Conservation (phyloP, 2,329 filamentous ascomycete genomes). For the Lecanicillium sp. region DNA sequence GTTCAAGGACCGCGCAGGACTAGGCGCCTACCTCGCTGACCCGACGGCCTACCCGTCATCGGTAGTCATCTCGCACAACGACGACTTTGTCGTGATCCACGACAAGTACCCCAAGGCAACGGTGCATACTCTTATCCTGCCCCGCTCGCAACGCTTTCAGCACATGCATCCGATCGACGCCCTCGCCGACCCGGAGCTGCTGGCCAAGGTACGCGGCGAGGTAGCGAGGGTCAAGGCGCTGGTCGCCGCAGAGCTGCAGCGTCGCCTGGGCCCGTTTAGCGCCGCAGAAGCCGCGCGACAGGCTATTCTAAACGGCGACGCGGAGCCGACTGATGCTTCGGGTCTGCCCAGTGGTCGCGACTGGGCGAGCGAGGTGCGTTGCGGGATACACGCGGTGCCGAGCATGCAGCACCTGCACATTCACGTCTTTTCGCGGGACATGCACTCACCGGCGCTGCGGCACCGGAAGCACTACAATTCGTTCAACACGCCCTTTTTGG, state of each 20-base stretch:
- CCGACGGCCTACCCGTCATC: conserved; percentile 55
- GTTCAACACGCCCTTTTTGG: conserved; percentile 79
- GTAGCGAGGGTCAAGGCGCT: conserved; percentile 52
- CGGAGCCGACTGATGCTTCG: conserved; percentile 27
- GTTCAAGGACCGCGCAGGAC: conserved; percentile 48
- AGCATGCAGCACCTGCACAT: conserved; percentile 91
- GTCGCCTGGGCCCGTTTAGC: conserved; percentile 58
- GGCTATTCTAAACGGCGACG: conserved; percentile 55
- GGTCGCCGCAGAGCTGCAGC: conserved; percentile 67
- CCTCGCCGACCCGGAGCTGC: conserved; percentile 63
- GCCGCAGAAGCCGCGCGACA: conserved; percentile 54
- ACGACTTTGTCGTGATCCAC: conserved; percentile 66
- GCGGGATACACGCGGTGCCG: conserved; percentile 79
- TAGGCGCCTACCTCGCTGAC: conserved; percentile 58
- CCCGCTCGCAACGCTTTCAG: conserved; percentile 55
- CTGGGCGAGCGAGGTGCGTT: conserved; percentile 66
- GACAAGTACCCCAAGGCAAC: conserved; percentile 82
- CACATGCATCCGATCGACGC: conserved; percentile 69
- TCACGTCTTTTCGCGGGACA: conserved; percentile 77
- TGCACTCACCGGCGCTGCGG: conserved; percentile 63
- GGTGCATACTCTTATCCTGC: conserved; percentile 82
- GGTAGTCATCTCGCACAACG: conserved; percentile 58
- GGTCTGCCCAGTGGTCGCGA: conserved; percentile 65
- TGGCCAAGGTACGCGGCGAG: conserved; percentile 54
- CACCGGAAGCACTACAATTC: conserved; percentile 88